Base-by-base conservation (phyloP, 2,329 filamentous ascomycete species). In the Aspergillus hiratsukae region DNA sequence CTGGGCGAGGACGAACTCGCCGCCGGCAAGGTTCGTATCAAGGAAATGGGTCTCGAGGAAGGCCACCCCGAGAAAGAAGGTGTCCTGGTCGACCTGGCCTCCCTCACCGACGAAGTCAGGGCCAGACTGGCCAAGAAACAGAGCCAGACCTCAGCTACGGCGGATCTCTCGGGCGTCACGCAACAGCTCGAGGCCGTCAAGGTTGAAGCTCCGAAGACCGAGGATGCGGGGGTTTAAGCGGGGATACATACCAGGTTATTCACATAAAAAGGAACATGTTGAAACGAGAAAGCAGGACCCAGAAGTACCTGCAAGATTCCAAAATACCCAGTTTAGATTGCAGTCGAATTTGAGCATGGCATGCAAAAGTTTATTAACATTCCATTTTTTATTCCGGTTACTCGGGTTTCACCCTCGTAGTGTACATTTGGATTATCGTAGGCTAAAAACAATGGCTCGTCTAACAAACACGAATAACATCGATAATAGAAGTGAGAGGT, bases 1-100 rank as follows among this genome's bases (percentile, higher is more conserved):
- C 81, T 99, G 1, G 93, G 93, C 48, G 90, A 97, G 67, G 91
- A 96, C 54, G 93, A 97, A 76, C 78, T 96, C 43, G 87, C 87
- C 58, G 81, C 84, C 27, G 91, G 91, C 53, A 88, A 96, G 72
- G 88, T 95, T 64, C 90, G 89, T 76, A 83, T 97, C 72, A 97
- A 97, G 85, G 86, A 88, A 79, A 82, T 91, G 77, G 87, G 91
- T 48, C 79, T 95, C 55, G 82, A 83, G 3, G 87, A 94, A 43
- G 90, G 86, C 27, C 89, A 97, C 80, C 87, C 91, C 0, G 90
- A 96, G 73, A 96, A 97, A 79, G 89, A 96, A 58, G 93, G 92
- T 51, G 82, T 92, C 45, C 76, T 91, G 55, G 84, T 97, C 23
- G 78, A 86, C 53, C 80, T 88, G 61, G 29, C 59, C 28, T 55